Percentiles rank a stretch among this genome's conserved stretches.
These are phyloP conservation scores for Colletotrichum karsti DNA, from an alignment of 2,329 filamentous ascomycete genomes.

Conservation along the genomic window DNA sequence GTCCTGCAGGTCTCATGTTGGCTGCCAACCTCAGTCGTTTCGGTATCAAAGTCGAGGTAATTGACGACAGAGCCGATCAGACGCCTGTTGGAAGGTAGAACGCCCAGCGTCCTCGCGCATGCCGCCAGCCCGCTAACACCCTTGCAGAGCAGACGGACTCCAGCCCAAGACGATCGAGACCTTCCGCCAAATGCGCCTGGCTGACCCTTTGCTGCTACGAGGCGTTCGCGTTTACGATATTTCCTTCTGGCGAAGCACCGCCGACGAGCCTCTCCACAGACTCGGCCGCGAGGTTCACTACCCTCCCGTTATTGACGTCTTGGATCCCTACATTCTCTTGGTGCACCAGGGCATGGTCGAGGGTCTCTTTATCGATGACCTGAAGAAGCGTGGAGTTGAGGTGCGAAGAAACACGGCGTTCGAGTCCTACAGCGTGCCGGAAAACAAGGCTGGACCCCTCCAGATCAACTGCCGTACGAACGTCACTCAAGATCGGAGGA, in stretches of 20 bases:
- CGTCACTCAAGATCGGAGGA: conserved; percentile 58
- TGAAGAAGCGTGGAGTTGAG: conserved; percentile 69
- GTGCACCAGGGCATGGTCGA: conserved; percentile 82
- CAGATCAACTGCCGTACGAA: conserved; percentile 62
- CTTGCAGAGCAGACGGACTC: conserved; percentile 70
- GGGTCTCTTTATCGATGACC: conserved; percentile 73
- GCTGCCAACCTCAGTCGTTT: conserved; percentile 67
- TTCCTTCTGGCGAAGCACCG: conserved; percentile 72
- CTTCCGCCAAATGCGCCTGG: conserved; percentile 76
- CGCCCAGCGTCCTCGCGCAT: not conserved
- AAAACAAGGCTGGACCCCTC: conserved; percentile 51
- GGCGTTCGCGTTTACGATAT: conserved; percentile 80
- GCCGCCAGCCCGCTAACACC: not conserved
- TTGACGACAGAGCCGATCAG: conserved; percentile 75
- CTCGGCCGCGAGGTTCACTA: conserved; percentile 75
- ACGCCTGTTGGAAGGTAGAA: conserved; percentile 69
- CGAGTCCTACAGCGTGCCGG: conserved; percentile 60
- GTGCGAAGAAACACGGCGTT: conserved; percentile 74
- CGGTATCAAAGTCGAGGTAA: conserved; percentile 70
- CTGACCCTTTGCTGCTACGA: conserved; percentile 71
- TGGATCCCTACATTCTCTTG: conserved; percentile 65
- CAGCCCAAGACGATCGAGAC: conserved; percentile 85
- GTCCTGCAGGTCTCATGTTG: conserved; percentile 65
- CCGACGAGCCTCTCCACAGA: conserved; percentile 62
- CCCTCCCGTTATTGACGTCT: conserved; percentile 65